Evolutionary conservation across 768 basidiomycete genomes (phyloP).

Genomic region (Lactarius trivialis): DNA sequence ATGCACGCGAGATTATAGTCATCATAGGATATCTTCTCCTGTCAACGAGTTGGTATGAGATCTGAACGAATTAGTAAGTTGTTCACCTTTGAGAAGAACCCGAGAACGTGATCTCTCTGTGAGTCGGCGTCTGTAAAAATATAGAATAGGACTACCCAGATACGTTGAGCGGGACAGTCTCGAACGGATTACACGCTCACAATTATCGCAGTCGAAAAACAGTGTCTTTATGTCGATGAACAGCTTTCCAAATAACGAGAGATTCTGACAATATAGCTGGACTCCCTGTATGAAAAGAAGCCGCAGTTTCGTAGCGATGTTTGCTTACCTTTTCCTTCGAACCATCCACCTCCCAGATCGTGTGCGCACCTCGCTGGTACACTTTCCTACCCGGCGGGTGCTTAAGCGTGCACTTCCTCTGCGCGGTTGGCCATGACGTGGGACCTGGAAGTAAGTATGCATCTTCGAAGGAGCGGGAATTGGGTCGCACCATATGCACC

Average conservation of each 20-base stretch:
- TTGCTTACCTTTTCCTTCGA: slow-evolving; percentile 63
- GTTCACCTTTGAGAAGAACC: slow-evolving; percentile 63
- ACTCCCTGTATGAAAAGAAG: slow-evolving; percentile 2
- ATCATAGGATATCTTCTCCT: slow-evolving; percentile 95
- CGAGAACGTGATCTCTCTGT: slow-evolving; percentile 72
- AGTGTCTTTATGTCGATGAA: slow-evolving; percentile 98
- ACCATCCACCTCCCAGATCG: slow-evolving; percentile 96
- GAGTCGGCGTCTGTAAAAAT: slow-evolving; percentile 81
- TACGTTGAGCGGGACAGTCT: slow-evolving; percentile 2
- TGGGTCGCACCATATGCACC: slow-evolving; percentile 50
- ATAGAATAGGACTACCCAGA: slow-evolving; percentile 73
- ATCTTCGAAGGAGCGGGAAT: background rate
- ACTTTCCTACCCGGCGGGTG: slow-evolving; percentile 87
- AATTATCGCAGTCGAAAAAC: slow-evolving; percentile 85
- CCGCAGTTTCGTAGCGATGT: background rate
- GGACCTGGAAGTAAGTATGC: background rate
- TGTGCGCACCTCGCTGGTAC: slow-evolving; percentile 82
- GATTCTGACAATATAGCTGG: slow-evolving; percentile 93
- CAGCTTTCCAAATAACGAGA: slow-evolving; percentile 94
- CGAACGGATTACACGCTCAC: slow-evolving; percentile 38
- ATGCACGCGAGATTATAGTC: slow-evolving; percentile 98
- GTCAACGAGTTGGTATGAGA: background rate
- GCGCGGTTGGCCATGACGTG: background rate
- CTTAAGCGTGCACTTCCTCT: slow-evolving; percentile 62
- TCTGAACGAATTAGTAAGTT: background rate